Evolutionary conservation across 495 filamentous ascomycete genomes (phyloP), one percentile per base, ranked within the genome.

Genomic region (Xylaria acuta): DNA sequence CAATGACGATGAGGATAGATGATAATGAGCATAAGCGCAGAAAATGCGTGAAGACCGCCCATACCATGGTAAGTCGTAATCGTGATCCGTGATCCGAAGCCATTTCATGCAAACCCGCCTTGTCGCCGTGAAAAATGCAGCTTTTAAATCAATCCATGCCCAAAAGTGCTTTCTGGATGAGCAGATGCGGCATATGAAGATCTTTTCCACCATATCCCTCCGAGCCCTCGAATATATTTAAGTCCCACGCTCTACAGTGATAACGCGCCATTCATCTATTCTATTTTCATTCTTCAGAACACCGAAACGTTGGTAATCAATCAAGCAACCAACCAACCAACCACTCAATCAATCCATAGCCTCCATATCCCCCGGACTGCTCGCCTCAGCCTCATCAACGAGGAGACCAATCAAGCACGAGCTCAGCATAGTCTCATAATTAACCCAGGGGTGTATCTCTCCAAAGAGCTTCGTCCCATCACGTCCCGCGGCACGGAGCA

Each of bases 391-490:
- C 86, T 98, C 97, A 5, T 88, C 86, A 49, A 98, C 94, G 79
- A 94, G 82, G 40, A 97, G 90, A 1, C 96, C 96, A 5, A 99
- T 87, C 73, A 97, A 76, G 80, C 95, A 98, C 76, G 92, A 89
- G 32, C 90, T 88, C 66, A 99, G 81, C 89, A 99, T 97, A 5
- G 91, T 92, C 84, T 98, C 97, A 86, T 93, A 97, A 76, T 97
- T 99, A 12, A 99, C 95, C 96, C 97, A 99, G 22, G 95, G 94
- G 85, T 99, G 96, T 30, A 95, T 88, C 84, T 97, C 94, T 73
- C 91, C 90, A 80, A 99, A 98, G 77, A 99, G 75, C 83, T 90
- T 90, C 7, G 86, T 90, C 45, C 90, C 93, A 77, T 94, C 92
- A 73, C 89, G 86, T 22, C 93, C 96, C 2, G 94, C 95, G 20